Evolutionary conservation across 495 filamentous ascomycete species (phyloP), one percentile per base, ranked within the genome.

Genomic region (Aspergillus mulundensis): DNA sequence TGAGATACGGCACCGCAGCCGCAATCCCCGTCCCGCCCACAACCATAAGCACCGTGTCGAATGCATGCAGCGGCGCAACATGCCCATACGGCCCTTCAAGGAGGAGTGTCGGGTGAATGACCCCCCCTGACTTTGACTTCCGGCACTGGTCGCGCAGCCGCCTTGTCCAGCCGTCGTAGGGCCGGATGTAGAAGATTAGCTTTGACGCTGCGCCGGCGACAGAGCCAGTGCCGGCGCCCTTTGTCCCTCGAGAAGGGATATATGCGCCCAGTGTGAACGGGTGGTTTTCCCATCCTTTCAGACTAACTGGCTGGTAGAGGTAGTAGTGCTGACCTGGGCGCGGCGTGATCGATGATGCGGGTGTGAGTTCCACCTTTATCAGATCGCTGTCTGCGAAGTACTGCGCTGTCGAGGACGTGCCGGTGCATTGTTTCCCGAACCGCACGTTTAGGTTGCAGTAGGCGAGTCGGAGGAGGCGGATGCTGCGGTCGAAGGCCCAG

Each of bases 11-110:
- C 11, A 78, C 57, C 3, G 73, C 63, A 10, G 67, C 73, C 0
- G 77, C 68, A 36, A 83, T 75, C 7, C 81, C 81, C 5, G 73
- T 75, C 2, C 81, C 80, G 4, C 81, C 81, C 8, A 70, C 77
- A 20, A 83, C 69, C 24, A 82, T 66, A 3, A 82, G 44, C 12
- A 79, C 56, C 1, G 65, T 70, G 43, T 74, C 65, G 56, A 68
- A 80, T 4, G 61, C 58, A 41, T 75, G 66, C 11, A 81, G 50
- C 3, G 71, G 70, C 7, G 55, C 61, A 18, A 65, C 60, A 44
- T 74, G 62, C 7, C 80, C 79, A 53, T 83, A 83, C 5, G 80
- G 77, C 1, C 79, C 79, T 53, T 82, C 80, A n/a, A 81, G 66
- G 1, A 81, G 57, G n/a, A 71, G 55, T 4, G 48, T 49, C 5